Percentiles rank a stretch among this genome's conserved stretches.
phyloP scores from a whole-genome alignment of 2,329 filamentous ascomycete species.

The Aspergillus sergii region DNA sequence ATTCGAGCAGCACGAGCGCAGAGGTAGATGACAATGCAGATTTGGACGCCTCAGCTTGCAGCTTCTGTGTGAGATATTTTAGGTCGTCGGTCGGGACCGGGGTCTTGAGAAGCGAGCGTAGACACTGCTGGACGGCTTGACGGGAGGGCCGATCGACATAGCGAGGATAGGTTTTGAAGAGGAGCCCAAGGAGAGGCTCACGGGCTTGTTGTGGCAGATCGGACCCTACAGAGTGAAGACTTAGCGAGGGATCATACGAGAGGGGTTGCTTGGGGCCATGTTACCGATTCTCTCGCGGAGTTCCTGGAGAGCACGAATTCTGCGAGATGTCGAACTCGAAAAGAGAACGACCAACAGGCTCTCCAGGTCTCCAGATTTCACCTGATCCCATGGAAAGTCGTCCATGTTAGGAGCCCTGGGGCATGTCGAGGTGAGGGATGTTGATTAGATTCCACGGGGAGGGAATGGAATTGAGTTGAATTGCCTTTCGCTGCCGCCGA shows the following conservation, averaged over 20 bases:
- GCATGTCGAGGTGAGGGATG: constrained; percentile 26
- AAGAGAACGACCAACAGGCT: constrained; percentile 43
- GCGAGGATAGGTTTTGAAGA: constrained; percentile 85
- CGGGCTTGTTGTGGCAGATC: constrained; percentile 35
- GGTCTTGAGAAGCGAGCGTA: constrained; percentile 67
- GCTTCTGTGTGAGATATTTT: constrained; percentile 64
- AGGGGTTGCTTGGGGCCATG: constrained; percentile 13
- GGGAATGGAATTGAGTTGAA: constrained; percentile 18
- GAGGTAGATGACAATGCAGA: constrained; percentile 74
- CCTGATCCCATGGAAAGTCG: constrained; percentile 48
- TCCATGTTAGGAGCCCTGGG: constrained; percentile 43
- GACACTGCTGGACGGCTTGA: constrained; percentile 78
- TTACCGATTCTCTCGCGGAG: constrained; percentile 49
- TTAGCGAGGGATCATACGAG: constrained; percentile 16
- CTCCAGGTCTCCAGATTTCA: constrained; percentile 45
- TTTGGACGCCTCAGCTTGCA: constrained; percentile 76
- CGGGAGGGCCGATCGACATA: constrained; percentile 87
- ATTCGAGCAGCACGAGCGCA: constrained; percentile 88
- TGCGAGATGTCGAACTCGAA: constrained; percentile 46
- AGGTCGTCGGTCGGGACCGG: constrained; percentile 51
- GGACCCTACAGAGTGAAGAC: constrained; percentile 27
- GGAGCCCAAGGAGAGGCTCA: constrained; percentile 63
- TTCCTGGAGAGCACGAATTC: constrained; percentile 45
- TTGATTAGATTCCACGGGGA: constrained; percentile 9
- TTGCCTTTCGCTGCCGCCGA: constrained; percentile 29